Evolutionary conservation across 164 flowering plant genomes (phyloP), one percentile per base, ranked within the genome.

Genomic region (Liriodendron chinense): DNA sequence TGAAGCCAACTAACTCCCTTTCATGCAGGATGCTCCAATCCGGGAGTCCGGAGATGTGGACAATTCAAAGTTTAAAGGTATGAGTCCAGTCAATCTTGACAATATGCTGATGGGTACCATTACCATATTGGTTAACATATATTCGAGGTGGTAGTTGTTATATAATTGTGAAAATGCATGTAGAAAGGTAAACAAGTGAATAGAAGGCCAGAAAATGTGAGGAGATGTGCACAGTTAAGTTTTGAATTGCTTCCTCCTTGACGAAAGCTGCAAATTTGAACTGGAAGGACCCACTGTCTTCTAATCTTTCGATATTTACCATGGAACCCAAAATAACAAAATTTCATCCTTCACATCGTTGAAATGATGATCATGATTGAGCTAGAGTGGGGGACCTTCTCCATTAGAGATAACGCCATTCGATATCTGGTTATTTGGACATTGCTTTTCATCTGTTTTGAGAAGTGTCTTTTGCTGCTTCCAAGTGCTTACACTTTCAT

Each of bases 1-100:
- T 63, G 47, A 67, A 61, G 64, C 73, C 75, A 64, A 73, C 22
- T 61, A n/a, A 26, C 16, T 61, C 47, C 16, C 57, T 65, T 65
- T 53, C 53, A 10, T 65, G 48, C 84, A 96, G 99, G 99, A 96
- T 87, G 98, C 99, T 69, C 99, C 99, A 21, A 96, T 96, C 69
- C 82, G 71, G 57, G 99, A 96, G 83, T 85, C 88, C 77, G 99
- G 99, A 78, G 96, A 94, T 81, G 87, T 91, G 73, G 89, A 89
- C 75, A 91, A 89, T 80, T 80, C 83, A 48, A 96, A 96, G 76
- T 96, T 86, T 76, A 83, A 79, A 85, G 99, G 98, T 91, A 65
- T 56, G 76, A 43, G 12, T 70, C 69, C 28, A 66, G 43, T 23
- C 59, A 59, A 66, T 28, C 34, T 65, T 34, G 62, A 16, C 1